phyloP scores from a whole-genome alignment of 2,329 filamentous ascomycete species.

The Xylaria sp. region DNA sequence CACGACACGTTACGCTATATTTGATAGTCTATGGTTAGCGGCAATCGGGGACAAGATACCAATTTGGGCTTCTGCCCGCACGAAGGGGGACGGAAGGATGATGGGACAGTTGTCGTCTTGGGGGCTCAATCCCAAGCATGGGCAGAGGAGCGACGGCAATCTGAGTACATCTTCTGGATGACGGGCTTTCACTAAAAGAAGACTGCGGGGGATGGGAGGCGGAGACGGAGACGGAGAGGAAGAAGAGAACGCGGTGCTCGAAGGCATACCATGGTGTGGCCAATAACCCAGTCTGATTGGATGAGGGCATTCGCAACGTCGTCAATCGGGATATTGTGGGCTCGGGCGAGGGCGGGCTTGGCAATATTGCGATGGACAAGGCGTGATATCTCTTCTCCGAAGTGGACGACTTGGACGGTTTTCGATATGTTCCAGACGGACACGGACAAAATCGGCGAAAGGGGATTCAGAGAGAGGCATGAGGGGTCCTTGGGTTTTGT shows the following conservation, averaged over 20 bases:
- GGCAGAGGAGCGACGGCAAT: too few species aligned
- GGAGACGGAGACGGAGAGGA: too few species aligned
- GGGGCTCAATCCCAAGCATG: not conserved
- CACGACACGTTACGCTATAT: slow-evolving; percentile 52
- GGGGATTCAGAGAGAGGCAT: slow-evolving; percentile 12
- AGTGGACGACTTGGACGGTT: slow-evolving; percentile 9
- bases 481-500: slow-evolving; percentile 10
- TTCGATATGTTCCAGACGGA: slow-evolving; percentile 34
- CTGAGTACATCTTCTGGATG: too few species aligned
- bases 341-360: slow-evolving; percentile 10
- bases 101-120: not conserved
- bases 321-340: slow-evolving; percentile 17
- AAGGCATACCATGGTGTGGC: slow-evolving; percentile 43
- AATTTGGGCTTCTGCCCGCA: not conserved
- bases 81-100: not conserved
- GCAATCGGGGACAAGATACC: not conserved
- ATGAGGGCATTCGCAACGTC: slow-evolving; percentile 43
- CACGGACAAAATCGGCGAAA: slow-evolving; percentile 42
- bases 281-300: slow-evolving; percentile 39
- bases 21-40: slow-evolving; percentile 26
- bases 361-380: not conserved
- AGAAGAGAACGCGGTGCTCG: not conserved
- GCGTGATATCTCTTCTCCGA: slow-evolving; percentile 13
- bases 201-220: not conserved
- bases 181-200: not conserved